Conservation (phyloP, 2,329 filamentous ascomycete genomes). For the Ophiognomonia clavigignenti-juglandacearum region DNA sequence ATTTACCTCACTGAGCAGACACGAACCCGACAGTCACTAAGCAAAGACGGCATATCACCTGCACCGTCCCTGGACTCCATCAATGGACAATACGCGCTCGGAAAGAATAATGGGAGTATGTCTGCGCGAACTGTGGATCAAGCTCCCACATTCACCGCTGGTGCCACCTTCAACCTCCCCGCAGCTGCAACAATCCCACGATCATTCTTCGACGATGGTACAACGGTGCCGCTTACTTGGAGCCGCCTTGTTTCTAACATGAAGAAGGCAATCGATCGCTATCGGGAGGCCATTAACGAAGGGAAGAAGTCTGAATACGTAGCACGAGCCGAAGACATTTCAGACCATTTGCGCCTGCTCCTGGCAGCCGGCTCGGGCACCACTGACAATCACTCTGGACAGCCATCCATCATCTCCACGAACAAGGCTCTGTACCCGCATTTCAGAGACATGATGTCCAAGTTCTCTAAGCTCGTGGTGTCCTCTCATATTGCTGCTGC, state of each 20-base stretch:
- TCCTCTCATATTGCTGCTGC: constrained; percentile 96
- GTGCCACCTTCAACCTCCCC: constrained; percentile 51
- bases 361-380: constrained; percentile 95
- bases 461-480: constrained; percentile 97
- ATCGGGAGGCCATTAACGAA: constrained; percentile 82
- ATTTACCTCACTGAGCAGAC: constrained; percentile 34
- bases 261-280: constrained; percentile 83
- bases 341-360: constrained; percentile 86
- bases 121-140: constrained; percentile 27
- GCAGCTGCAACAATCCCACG: constrained; percentile 62
- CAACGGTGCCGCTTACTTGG: constrained; percentile 79
- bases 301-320: constrained; percentile 87
- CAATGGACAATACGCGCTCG: constrained; percentile 57
- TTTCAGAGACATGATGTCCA: constrained; percentile 99
- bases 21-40: constrained; percentile 61
- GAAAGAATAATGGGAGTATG: constrained; percentile 35
- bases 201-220: constrained; percentile 89
- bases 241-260: constrained; percentile 86
- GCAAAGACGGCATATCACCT: constrained; percentile 68
- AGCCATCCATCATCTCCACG: constrained; percentile 97
- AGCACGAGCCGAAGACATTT: constrained; percentile 92
- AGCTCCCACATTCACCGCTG: constrained; percentile 50
- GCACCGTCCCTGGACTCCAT: constrained; percentile 91
- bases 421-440: constrained; percentile 97
- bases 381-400: constrained; percentile 97